Evolutionary conservation across 2,329 filamentous ascomycete species (phyloP).

Genomic region (Akanthomyces uredinophilus): DNA sequence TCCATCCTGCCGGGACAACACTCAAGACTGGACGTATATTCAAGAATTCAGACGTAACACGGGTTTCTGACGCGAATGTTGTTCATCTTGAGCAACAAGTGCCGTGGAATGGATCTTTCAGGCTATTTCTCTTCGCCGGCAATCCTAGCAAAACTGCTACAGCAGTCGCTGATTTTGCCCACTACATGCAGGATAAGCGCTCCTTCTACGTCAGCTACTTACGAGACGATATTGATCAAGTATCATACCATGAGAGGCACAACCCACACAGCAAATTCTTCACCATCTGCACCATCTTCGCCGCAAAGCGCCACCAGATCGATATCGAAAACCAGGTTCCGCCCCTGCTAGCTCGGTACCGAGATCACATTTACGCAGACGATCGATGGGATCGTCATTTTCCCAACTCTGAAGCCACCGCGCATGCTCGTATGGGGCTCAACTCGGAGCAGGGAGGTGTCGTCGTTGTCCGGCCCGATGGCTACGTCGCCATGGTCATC

Average conservation of each 20-base stretch:
- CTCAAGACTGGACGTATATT: constrained; percentile 71
- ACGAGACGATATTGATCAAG: constrained; percentile 53
- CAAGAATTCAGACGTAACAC: constrained; percentile 73
- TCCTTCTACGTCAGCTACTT: constrained; percentile 70
- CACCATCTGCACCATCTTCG: constrained; percentile 72
- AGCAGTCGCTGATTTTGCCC: constrained; percentile 66
- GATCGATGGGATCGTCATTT: constrained; percentile 70
- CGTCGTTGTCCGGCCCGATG: constrained; percentile 80
- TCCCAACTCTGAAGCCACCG: constrained; percentile 64
- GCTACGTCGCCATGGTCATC: constrained; percentile 76
- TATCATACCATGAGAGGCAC: constrained; percentile 73
- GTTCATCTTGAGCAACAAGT: constrained; percentile 89
- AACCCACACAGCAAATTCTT: constrained; percentile 83
- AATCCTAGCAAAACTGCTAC: constrained; percentile 50
- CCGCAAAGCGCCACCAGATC: constrained; percentile 60
- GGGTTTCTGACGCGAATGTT: constrained; percentile 82
- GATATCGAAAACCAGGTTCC: constrained; percentile 71
- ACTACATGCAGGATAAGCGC: constrained; percentile 55
- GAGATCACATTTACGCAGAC: constrained; percentile 80
- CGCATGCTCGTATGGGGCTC: constrained; percentile 83
- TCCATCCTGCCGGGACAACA: constrained; percentile 60
- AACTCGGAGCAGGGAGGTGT: constrained; percentile 69
- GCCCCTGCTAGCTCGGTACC: constrained; percentile 64
- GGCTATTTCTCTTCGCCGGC: constrained; percentile 83
- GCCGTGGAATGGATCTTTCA: constrained; percentile 81